Evolutionary conservation across 345 rosid species (phyloP), one percentile per base, ranked within the genome.

Genomic region (Linum tenue): DNA sequence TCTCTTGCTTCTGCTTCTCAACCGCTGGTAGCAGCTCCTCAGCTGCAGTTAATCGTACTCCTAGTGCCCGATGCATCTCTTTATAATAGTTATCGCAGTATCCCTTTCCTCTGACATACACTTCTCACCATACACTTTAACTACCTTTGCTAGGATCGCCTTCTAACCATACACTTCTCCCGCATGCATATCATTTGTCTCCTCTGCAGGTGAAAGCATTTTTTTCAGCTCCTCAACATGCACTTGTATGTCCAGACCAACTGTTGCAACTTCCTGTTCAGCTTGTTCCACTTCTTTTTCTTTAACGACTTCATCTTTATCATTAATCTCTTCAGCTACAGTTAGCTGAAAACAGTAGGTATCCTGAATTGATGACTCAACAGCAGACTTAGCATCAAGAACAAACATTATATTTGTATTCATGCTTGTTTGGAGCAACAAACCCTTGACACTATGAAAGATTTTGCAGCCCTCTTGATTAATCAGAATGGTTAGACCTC

Each of bases 141-240:
- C 80, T 80, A 91, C 99, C 67, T 97, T 86, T 9, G 84, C 77
- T 66, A 95, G 72, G 67, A 91, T 85, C 57, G 95, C 81, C 73
- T 77, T 91, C 81, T 91, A 98, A 14, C 98, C 98, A 73, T 86
- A 79, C n/a, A 91, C 80, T 82, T 95, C 99, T 58, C 98, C 99
- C n/a, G 90, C 84, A 74, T 78, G 85, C 99, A 91, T 89, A 69
- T 80, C 89, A 75, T 95, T 89, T 62, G 85, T 84, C 66, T 86
- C 90, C 79, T 81, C 87, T 0, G 90, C 95, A 77, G 72, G 87
- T 56, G 42, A 56, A 58, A 91, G 77, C 79, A 79, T 85, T 79
- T 51, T 60, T 75, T 86, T 82, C 40, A 91, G 81, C 71, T 87
- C 94, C 66, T 81, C 86, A 65, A 80, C 86, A 76, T 84, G 85